Evolutionary conservation across 1,284 basidiomycete species (phyloP).

Genomic region (Paramarasmius palmivorus): DNA sequence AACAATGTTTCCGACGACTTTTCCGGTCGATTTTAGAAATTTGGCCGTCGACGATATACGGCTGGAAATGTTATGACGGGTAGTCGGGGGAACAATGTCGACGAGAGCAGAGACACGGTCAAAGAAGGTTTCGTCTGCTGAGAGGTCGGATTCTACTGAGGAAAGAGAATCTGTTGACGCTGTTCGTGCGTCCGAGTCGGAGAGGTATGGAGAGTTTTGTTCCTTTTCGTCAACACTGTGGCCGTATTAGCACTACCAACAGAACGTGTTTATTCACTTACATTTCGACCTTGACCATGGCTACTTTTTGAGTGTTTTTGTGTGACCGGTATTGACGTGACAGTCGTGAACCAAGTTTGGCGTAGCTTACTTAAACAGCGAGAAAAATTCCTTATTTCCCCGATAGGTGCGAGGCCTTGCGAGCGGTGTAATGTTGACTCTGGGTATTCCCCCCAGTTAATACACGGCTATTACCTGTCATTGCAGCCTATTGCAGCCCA

Average conservation of each 20-base stretch:
- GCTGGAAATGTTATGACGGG: constrained; percentile 74
- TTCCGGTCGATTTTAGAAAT: constrained; percentile 65
- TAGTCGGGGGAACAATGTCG: constrained; percentile 93
- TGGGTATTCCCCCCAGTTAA: too few relatives aligned
- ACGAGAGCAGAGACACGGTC: constrained; percentile 91
- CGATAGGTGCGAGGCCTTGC: too few relatives aligned
- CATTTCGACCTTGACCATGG: constrained; percentile 85
- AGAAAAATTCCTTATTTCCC: too few relatives aligned
- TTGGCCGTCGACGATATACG: constrained; percentile 62
- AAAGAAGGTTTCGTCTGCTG: constrained; percentile 79
- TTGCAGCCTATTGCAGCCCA: too few relatives aligned
- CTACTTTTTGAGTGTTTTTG: background rate
- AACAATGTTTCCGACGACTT: constrained; percentile 82
- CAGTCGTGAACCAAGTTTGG: constrained; percentile 4
- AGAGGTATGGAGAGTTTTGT: constrained; percentile 66
- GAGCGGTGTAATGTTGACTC: too few relatives aligned
- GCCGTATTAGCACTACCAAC: too few relatives aligned
- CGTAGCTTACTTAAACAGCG: constrained; percentile 13
- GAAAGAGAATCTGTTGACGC: constrained; percentile 71
- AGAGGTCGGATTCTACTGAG: constrained; percentile 69
- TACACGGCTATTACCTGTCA: too few relatives aligned
- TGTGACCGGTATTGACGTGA: background rate
- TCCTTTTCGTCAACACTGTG: constrained; percentile 69
- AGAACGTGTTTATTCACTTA: too few relatives aligned
- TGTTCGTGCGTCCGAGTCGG: constrained; percentile 63